Percentiles rank a stretch among this genome's conserved stretches.
phyloP scores from a whole-genome alignment of 2,329 filamentous ascomycete genomes.

The Penicillium paneum region DNA sequence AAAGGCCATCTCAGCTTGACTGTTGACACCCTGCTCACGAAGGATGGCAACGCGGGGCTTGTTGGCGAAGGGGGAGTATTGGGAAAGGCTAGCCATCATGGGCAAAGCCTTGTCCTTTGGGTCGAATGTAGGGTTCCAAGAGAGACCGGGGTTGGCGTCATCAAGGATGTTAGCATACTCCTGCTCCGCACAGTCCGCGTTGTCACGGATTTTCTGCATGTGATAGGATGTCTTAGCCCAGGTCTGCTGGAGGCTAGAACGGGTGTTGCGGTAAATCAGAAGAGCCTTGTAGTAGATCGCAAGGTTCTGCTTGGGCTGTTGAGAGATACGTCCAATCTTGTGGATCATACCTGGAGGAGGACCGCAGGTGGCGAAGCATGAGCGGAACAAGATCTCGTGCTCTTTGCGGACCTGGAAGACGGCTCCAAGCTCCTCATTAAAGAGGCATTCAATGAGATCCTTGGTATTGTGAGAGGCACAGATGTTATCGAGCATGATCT shows the following conservation, averaged over 20 bases:
- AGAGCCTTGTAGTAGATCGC: constrained; percentile 69
- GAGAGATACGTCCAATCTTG: constrained; percentile 75
- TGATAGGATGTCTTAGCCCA: constrained; percentile 87
- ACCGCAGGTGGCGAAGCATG: constrained; percentile 87
- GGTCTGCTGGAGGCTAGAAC: constrained; percentile 74
- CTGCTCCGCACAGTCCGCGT: constrained; percentile 77
- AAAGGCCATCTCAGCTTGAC: constrained; percentile 96
- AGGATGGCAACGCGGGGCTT: constrained; percentile 84
- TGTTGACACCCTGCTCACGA: constrained; percentile 92
- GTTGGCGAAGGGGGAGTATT: constrained; percentile 54
- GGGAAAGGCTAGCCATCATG: constrained; percentile 60
- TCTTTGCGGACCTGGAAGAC: constrained; percentile 90
- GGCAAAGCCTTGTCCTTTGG: constrained; percentile 74
- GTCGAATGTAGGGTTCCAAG: constrained; percentile 77
- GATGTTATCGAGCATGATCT: constrained; percentile 74
- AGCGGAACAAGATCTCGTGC: constrained; percentile 79
- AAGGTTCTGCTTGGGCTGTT: constrained; percentile 67
- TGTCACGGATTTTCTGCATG: constrained; percentile 88
- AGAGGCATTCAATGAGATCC: constrained; percentile 71
- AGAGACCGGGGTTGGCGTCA: constrained; percentile 73
- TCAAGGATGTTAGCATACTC: constrained; percentile 76
- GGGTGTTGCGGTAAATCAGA: constrained; percentile 65
- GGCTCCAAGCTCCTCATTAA: constrained; percentile 94
- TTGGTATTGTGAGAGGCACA: constrained; percentile 59
- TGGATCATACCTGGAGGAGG: constrained; percentile 76